Conservation (phyloP, 176 grass and related monocot genomes). For the Bolboschoenus planiculmis region DNA sequence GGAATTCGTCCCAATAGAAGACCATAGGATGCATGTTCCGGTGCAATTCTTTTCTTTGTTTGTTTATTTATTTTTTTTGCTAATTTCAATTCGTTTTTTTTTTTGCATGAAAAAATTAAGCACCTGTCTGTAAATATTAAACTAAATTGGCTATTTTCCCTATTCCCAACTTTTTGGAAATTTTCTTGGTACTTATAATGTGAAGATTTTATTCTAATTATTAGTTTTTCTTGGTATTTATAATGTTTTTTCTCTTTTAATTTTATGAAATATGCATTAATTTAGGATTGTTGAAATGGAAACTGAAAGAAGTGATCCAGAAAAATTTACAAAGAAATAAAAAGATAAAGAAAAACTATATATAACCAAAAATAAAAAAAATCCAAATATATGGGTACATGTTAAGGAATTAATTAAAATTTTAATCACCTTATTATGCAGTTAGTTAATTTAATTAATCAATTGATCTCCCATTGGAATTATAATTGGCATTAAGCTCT, state of each 20-base stretch:
- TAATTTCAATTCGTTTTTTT: no score
- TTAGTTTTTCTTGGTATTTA: no score
- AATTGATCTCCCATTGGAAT: not conserved
- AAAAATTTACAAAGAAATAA: not conserved
- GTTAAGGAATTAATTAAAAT: not conserved
- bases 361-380: not conserved
- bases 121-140: no score
- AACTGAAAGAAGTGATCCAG: not conserved
- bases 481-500: no score
- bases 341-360: not conserved
- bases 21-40: no score
- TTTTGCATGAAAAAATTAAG: no score
- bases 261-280: no score
- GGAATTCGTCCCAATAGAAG: not conserved
- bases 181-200: no score
- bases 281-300: not conserved
- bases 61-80: no score
- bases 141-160: no score
- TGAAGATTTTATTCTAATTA: no score
- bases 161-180: no score
- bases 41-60: not conserved
- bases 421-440: not conserved
- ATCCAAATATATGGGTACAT: not conserved
- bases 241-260: not conserved
- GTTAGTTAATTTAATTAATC: constrained; percentile 3